Conservation (phyloP, 1,139 yeast species). For the Yamadazyma epiphylla region DNA sequence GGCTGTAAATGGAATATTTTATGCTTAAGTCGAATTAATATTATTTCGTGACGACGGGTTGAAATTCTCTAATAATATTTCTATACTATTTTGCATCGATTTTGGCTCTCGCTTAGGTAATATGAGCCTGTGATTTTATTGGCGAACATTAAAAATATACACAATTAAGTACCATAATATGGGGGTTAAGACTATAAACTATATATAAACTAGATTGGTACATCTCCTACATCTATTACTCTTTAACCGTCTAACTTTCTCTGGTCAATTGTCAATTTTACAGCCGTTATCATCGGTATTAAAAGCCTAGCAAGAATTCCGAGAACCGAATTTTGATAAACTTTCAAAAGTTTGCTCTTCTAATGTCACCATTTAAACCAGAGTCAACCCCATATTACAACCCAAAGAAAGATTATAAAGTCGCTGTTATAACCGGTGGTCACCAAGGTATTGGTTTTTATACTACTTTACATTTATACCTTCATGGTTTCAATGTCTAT, state of each 20-base stretch:
- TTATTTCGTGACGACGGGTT: no score
- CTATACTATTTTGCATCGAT: no score
- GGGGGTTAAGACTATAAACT: not conserved
- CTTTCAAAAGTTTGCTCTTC: not conserved
- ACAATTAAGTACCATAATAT: not conserved
- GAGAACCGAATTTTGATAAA: not conserved
- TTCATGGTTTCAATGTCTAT: conserved; percentile 41
- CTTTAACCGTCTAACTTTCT: not conserved
- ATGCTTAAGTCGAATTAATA: no score
- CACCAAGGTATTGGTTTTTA: conserved; percentile 44
- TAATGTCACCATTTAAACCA: conserved; percentile 16
- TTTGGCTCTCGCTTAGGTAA: no score
- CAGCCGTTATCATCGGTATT: not conserved
- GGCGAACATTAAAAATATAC: not conserved
- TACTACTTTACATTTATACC: conserved; percentile 38
- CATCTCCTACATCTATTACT: not conserved
- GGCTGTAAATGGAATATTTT: no score
- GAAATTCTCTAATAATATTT: no score
- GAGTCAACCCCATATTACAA: conserved; percentile 28
- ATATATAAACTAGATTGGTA: not conserved
- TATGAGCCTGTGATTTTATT: no score
- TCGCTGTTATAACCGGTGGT: conserved; percentile 45
- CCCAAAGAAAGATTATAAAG: conserved; percentile 31
- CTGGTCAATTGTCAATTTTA: not conserved
- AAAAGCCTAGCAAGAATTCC: not conserved